Evolutionary conservation across 192 early-diverging fungal genomes (phyloP).

Genomic region (Phlyctochytrium bullatum): DNA sequence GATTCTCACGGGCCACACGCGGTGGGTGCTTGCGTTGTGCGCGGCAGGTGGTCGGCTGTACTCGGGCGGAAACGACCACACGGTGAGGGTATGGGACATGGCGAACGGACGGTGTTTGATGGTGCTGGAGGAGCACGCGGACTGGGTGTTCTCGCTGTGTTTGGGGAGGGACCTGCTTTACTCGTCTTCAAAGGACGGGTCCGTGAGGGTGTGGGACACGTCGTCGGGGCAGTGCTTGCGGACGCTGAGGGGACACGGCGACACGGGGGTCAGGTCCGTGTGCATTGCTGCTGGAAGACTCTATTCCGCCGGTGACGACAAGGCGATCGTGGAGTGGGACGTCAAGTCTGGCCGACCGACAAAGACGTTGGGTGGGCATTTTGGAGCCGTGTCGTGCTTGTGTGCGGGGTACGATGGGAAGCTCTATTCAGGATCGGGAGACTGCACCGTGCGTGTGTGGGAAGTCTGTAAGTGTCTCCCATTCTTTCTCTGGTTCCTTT

Average conservation of each 20-base stretch:
- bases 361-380: conserved; percentile 15
- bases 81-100: conserved; percentile 28
- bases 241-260: conserved; percentile 20
- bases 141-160: conserved; percentile 26
- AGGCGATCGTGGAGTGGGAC: conserved; percentile 44
- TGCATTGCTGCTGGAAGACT: conserved; percentile 32
- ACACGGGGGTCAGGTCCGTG: conserved; percentile 25
- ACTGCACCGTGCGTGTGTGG: conserved; percentile 33
- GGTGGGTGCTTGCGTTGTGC: conserved; percentile 13
- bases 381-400: conserved; percentile 10
- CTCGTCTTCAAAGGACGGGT: conserved; percentile 24
- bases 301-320: conserved; percentile 36
- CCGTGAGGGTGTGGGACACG: conserved; percentile 40
- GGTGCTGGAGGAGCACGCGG: conserved; percentile 21
- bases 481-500: not conserved
- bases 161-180: conserved; percentile 29
- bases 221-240: conserved; percentile 27
- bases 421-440: conserved; percentile 23
- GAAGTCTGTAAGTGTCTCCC: conserved; percentile 23
- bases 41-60: conserved; percentile 21
- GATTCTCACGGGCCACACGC: conserved; percentile 12
- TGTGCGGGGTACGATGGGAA: conserved; percentile 11
- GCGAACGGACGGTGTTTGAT: conserved; percentile 14
- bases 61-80: conserved; percentile 26
- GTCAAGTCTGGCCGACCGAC: conserved; percentile 26